Conservation (phyloP, 2,329 filamentous ascomycete species). For the Fusarium metavorans region DNA sequence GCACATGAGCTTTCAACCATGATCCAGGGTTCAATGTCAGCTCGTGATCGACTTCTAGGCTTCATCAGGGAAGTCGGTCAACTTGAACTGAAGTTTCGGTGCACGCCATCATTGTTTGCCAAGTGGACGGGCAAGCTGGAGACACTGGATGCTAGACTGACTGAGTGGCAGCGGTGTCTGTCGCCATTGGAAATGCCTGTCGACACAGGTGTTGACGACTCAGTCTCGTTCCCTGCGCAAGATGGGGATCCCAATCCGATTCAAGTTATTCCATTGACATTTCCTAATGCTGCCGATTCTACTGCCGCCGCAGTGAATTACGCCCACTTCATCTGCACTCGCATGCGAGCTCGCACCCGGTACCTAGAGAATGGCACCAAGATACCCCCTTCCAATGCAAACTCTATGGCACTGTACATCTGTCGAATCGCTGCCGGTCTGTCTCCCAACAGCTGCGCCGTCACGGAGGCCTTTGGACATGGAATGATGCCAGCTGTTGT, state of each 20-base stretch:
- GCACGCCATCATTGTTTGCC: neutral
- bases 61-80: neutral
- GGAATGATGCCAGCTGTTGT: neutral
- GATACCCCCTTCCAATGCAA: neutral
- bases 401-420: neutral
- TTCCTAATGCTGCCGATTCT: neutral
- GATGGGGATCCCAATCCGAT: neutral
- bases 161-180: neutral
- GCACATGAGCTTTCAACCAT: neutral
- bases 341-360: neutral
- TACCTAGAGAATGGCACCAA: neutral
- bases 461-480: neutral
- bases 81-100: neutral
- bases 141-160: neutral
- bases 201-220: neutral
- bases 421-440: neutral
- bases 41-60: neutral
- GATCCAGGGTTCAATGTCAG: neutral
- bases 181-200: neutral
- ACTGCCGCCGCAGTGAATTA: neutral
- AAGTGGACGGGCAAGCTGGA: neutral
- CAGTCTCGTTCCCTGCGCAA: neutral
- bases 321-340: neutral
- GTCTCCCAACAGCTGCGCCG: neutral
- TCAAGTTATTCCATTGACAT: neutral